A percentile compares a stretch with the other conserved stretches of the same genome.
Conservation (phyloP, 2,329 filamentous ascomycete genomes). For the Aspergillus intermedius region DNA sequence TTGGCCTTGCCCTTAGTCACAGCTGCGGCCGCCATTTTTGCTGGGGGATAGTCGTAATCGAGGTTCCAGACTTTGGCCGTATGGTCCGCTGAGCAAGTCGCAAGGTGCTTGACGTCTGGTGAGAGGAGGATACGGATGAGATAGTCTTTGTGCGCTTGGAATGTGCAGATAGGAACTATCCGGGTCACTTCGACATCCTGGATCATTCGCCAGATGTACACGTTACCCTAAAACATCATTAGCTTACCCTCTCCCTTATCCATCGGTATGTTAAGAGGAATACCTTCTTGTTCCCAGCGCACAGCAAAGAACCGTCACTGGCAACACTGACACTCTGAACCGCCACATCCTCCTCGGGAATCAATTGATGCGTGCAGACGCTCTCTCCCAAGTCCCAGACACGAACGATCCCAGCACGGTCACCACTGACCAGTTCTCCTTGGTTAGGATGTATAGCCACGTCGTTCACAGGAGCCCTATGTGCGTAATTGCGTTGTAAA, state of each 20-base stretch:
- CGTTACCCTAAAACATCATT: conserved; percentile 65
- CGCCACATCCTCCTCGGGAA: conserved; percentile 90
- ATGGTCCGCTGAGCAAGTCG: conserved; percentile 89
- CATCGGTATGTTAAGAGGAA: conserved; percentile 13
- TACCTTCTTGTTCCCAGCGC: conserved; percentile 86
- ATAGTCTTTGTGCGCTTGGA: conserved; percentile 85
- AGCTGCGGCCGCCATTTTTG: conserved; percentile 28
- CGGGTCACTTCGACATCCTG: conserved; percentile 76
- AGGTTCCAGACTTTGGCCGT: conserved; percentile 96
- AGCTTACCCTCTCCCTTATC: background rate
- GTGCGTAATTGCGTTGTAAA: conserved; percentile 87
- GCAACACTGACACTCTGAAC: conserved; percentile 94
- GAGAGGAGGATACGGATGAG: conserved; percentile 88
- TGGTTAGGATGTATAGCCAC: conserved; percentile 99
- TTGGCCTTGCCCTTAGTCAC: conserved; percentile 17
- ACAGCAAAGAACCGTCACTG: conserved; percentile 85
- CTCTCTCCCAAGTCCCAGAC: conserved; percentile 98
- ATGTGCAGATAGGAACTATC: conserved; percentile 79
- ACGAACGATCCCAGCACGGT: conserved; percentile 82
- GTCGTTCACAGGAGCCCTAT: conserved; percentile 85
- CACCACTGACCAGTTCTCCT: conserved; percentile 94
- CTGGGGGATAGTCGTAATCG: conserved; percentile 53
- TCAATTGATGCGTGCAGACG: conserved; percentile 91
- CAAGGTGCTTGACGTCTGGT: conserved; percentile 87
- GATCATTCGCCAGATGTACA: conserved; percentile 93